A percentile compares a stretch with the other conserved stretches of the same genome.
Evolutionary conservation across 768 basidiomycete genomes (phyloP).

Genomic region (Boletus speciosus): DNA sequence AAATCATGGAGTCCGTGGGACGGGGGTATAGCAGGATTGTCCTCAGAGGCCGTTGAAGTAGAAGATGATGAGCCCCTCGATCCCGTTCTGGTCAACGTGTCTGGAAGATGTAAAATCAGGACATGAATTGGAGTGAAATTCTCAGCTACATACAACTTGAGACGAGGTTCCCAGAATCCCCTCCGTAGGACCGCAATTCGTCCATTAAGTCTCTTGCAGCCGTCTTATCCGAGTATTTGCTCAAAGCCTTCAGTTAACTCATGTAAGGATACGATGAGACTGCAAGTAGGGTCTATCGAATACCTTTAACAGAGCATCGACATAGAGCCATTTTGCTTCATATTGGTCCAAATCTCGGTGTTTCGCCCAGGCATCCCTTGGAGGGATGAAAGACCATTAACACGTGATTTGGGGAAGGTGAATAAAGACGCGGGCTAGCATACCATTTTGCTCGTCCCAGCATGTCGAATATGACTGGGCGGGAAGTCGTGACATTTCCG

Average conservation of each 20-base stretch:
- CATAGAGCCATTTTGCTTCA: slow-evolving; percentile 88
- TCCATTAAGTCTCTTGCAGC: slow-evolving; percentile 69
- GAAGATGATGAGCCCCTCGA: slow-evolving; percentile 63
- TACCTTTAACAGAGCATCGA: slow-evolving; percentile 83
- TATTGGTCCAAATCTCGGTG: slow-evolving; percentile 74
- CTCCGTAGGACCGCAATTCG: slow-evolving; percentile 75
- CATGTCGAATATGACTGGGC: slow-evolving; percentile 90
- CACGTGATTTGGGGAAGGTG: slow-evolving; percentile 18
- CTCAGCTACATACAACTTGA: slow-evolving; percentile 52
- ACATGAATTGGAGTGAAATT: background rate
- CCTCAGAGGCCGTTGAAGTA: slow-evolving; percentile 55
- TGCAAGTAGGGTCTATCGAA: slow-evolving; percentile 4
- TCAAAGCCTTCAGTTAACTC: slow-evolving; percentile 51
- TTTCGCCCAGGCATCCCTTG: slow-evolving; percentile 94
- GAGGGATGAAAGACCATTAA: slow-evolving; percentile 5
- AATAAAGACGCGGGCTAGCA: slow-evolving; percentile 13
- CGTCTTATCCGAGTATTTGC: slow-evolving; percentile 82
- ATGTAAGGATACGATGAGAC: background rate
- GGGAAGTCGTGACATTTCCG: slow-evolving; percentile 74
- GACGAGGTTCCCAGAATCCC: slow-evolving; percentile 60
- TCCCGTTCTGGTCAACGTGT: slow-evolving; percentile 37
- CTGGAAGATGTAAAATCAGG: slow-evolving; percentile 15
- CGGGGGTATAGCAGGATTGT: slow-evolving; percentile 19
- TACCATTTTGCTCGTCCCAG: slow-evolving; percentile 92
- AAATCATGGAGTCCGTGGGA: slow-evolving; percentile 14